Base-by-base conservation (phyloP, 1,284 basidiomycete genomes). In the Irpex sp. region DNA sequence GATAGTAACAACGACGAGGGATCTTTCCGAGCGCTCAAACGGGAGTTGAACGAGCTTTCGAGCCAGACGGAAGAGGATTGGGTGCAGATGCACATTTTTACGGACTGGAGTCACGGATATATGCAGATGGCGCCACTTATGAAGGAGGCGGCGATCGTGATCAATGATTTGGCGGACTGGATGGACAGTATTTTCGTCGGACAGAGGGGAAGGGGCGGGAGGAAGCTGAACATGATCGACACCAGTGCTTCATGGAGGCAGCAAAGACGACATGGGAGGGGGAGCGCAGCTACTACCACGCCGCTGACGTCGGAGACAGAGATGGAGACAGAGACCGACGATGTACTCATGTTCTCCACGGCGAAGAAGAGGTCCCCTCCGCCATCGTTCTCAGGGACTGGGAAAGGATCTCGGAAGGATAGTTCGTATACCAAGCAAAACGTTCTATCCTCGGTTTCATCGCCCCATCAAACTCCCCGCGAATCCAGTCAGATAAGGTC, bases 101-200 rank as follows among this genome's bases (percentile, higher is more conserved):
- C 91, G 54, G 93, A 93, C 61, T 95, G 93, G 93, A 93, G 92
- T 71, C 94, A 96, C 75, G 95, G 94, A 36, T 97, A 96, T 78
- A 84, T 96, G 70, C 96, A 98, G 78, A 99, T 99, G 97, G 84
- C 89, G 37, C 78, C 85, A 17, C 77, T 98, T 69, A 92, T 98
- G 89, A 82, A 79, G 51, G 95, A 97, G 72, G 93, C 93, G 34
- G 82, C 81, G 67, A 84, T 84, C 62, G 94, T 93, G 55, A 91
- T 98, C 68, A 83, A 90, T 66, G 93, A 96, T 70, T 83, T 97
- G 69, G 95, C 91, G n/a, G 91, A 92, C 67, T 98, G 96, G 95
- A 96, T 97, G 65, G 85, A 87, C 71, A 86, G 89, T 65, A 85
- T 88, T 31, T 98, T 98, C 73, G 82, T 80, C 9, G 62, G 52